Conservation (phyloP, 148 eudicot genomes). For the Rheum nobile region DNA sequence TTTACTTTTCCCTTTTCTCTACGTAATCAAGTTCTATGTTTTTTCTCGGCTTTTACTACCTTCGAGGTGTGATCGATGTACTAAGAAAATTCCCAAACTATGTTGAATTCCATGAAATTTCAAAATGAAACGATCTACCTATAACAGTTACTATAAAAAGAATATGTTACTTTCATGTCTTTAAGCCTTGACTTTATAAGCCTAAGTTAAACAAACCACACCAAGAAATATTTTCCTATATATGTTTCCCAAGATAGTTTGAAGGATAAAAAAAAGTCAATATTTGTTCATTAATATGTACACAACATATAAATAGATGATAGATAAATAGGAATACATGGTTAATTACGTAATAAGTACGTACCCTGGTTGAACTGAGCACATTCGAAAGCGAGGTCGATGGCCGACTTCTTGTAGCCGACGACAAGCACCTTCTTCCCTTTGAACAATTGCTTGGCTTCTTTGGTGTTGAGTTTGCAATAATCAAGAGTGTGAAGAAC, state of each 20-base stretch:
- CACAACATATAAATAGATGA: background rate
- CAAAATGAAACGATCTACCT: background rate
- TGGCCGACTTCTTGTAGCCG: conserved; percentile 90
- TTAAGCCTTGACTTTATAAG: background rate
- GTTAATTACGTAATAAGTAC: background rate
- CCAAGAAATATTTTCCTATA: background rate
- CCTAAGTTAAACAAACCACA: too few species aligned
- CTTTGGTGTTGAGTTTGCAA: conserved; percentile 53
- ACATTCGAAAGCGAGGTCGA: conserved; percentile 90
- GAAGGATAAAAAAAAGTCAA: too few species aligned
- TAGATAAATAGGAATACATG: background rate
- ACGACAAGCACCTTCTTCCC: conserved; percentile 74
- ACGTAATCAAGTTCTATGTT: too few species aligned
- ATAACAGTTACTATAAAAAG: background rate
- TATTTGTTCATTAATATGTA: too few species aligned
- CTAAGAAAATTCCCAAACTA: background rate
- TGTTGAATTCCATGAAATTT: background rate
- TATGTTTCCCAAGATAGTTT: too few species aligned
- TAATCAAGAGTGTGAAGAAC: conserved; percentile 83
- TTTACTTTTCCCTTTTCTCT: background rate
- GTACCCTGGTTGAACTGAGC: conserved; percentile 86
- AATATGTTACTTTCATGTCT: background rate
- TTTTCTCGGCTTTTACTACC: background rate
- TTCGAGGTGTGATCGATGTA: background rate
- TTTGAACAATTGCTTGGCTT: conserved; percentile 30